phyloP scores from a whole-genome alignment of 371 early-diverging fungal species.

The Mycotypha africana region DNA sequence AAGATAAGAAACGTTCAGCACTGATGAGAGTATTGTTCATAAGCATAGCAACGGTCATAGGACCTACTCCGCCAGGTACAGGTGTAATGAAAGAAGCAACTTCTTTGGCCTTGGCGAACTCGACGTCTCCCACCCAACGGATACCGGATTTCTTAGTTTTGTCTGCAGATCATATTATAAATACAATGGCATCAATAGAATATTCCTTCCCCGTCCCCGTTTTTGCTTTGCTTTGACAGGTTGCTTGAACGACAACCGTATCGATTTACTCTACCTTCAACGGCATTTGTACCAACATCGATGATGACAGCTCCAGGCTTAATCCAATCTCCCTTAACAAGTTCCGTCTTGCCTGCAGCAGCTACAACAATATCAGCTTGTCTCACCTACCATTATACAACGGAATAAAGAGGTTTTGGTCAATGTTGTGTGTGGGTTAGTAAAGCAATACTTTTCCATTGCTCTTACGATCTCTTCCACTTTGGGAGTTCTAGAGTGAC shows the following conservation, averaged over 20 bases:
- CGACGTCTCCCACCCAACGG: constrained; percentile 92
- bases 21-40: constrained; percentile 76
- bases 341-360: constrained; percentile 75
- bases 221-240: too few species aligned
- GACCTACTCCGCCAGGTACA: constrained; percentile 96
- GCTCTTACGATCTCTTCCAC: constrained; percentile 59
- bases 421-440: too few species aligned
- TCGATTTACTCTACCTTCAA: constrained; percentile 56
- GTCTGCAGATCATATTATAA: too few species aligned
- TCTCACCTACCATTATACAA: constrained; percentile 29
- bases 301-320: constrained; percentile 89
- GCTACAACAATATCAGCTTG: constrained; percentile 87
- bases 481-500: constrained; percentile 80
- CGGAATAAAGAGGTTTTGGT: too few species aligned
- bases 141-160: constrained; percentile 78
- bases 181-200: too few species aligned
- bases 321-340: constrained; percentile 86
- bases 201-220: too few species aligned
- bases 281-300: constrained; percentile 91
- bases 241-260: too few species aligned
- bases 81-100: constrained; percentile 84
- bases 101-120: constrained; percentile 58
- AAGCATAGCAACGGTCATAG: constrained; percentile 96
- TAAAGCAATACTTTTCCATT: not conserved
- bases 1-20: constrained; percentile 68